Evolutionary conservation across 257 asterid species (phyloP), one percentile per base, ranked within the genome.

Genomic region (Petunia secreta): DNA sequence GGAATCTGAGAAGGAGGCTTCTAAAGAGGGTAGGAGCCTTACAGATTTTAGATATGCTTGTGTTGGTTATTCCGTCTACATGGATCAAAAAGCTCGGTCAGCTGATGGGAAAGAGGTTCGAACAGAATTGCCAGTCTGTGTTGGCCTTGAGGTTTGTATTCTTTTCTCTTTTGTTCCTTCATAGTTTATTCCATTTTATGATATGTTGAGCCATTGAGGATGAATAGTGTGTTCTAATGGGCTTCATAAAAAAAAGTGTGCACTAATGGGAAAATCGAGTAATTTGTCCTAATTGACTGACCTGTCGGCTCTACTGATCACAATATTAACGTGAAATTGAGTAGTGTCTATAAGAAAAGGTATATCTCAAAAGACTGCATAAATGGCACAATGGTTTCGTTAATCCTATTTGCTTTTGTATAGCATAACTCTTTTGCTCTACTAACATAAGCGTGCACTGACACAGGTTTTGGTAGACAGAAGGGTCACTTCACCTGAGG

Each of bases 121-220:
- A 83, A 80, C 93, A 1, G 96, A 88, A 84, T 82, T 95, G 79
- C 99, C 99, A 2, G 85, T 89, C 44, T 95, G 99, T 80, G 83
- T 90, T 48, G 99, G 99, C 78, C 89, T 92, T 84, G 97, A 93
- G 98, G 99, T 95, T 87, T 54, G 91, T 84, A 67, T 87, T 77
- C 66, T 50, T 63, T 64, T 54, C 9, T 55, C 69, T 79, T 25
- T 25, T 25, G 25, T 25, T 25, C 25, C 25, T 25, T 25, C 25
- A 25, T 63, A 37, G 69, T 63, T 6, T 64, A 5, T 38, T 64
- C 38, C 25, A 6, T 59, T 2, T 64, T 10, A 8, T 38, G 7
- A 38, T n/a, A 64, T 37, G 10, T 2, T 11, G 71, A 38, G 13
- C 38, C 9, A 64, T 64, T 64, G 71, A 38, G 46, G 6, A 38